Evolutionary conservation across 2,329 filamentous ascomycete species (phyloP).

Genomic region (Botrytis hyacinthi): DNA sequence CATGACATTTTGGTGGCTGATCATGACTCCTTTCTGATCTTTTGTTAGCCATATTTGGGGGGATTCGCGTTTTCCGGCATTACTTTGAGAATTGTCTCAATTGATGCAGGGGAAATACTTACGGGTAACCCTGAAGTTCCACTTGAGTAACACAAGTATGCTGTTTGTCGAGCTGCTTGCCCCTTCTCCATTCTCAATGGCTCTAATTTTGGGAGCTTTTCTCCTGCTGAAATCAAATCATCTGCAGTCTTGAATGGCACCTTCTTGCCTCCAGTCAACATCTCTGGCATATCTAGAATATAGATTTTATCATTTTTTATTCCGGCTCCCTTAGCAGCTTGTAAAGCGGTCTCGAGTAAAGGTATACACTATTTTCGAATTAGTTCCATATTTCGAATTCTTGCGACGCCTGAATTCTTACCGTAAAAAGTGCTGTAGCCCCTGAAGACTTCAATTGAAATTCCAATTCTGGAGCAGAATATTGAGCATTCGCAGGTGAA

Average conservation of each 20-base stretch:
- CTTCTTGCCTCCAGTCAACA: constrained; percentile 48
- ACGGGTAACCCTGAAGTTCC: constrained; percentile 60
- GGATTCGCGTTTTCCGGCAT: background rate
- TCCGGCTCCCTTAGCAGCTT: constrained; percentile 67
- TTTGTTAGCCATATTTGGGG: background rate
- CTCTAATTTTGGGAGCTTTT: constrained; percentile 51
- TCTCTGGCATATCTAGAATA: constrained; percentile 64
- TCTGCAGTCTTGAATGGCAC: constrained; percentile 63
- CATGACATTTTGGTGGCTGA: constrained; percentile 80
- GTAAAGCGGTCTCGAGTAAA: constrained; percentile 60
- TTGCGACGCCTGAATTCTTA: constrained; percentile 57
- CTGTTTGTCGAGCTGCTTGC: constrained; percentile 64
- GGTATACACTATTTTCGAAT: constrained; percentile 51
- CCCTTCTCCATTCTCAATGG: constrained; percentile 60
- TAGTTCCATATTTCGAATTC: background rate
- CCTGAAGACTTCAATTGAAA: constrained; percentile 78
- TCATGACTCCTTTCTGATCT: constrained; percentile 73
- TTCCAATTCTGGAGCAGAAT: constrained; percentile 76
- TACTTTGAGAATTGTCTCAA: background rate
- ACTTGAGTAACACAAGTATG: constrained; percentile 72
- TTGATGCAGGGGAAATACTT: constrained; percentile 18
- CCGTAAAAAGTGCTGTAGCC: constrained; percentile 73
- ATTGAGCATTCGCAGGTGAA: constrained; percentile 81
- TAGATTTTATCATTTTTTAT: constrained; percentile 72
- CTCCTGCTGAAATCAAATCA: constrained; percentile 69